These are phyloP conservation scores for Eucalyptus virginea DNA, from an alignment of 345 rosid species.

Conservation along the genomic window DNA sequence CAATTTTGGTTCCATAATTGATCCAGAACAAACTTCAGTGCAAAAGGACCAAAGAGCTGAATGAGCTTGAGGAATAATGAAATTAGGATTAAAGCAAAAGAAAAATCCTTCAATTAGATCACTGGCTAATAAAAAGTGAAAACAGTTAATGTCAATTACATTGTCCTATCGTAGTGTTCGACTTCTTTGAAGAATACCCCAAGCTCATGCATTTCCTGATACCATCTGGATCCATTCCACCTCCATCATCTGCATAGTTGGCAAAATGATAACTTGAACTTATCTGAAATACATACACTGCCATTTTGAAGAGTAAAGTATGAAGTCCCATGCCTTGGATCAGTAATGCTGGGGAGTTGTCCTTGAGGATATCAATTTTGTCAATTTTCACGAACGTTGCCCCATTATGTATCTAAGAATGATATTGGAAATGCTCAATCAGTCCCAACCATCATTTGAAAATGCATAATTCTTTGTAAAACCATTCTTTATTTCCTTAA, in stretches of 20 bases:
- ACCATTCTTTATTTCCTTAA: not conserved
- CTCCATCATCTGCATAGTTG: slow-evolving; percentile 69
- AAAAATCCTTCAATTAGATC: not conserved
- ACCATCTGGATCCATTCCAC: slow-evolving; percentile 84
- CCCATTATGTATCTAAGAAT: slow-evolving; percentile 57
- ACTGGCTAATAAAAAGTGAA: not conserved
- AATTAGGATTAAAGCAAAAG: not conserved
- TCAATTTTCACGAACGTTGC: slow-evolving; percentile 85
- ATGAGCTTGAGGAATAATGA: not conserved
- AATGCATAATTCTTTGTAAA: not conserved
- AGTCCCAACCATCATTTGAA: not conserved
- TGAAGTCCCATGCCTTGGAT: slow-evolving; percentile 41
- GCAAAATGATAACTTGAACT: not conserved
- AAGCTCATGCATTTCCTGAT: slow-evolving; percentile 93
- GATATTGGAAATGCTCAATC: not conserved
- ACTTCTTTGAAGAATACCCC: slow-evolving; percentile 93
- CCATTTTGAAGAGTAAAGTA: not conserved
- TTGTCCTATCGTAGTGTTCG: slow-evolving; percentile 84
- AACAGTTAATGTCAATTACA: slow-evolving; percentile 13
- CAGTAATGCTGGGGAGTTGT: slow-evolving; percentile 75
- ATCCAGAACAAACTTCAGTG: not conserved
- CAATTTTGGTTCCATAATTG: not conserved
- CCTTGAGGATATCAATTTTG: slow-evolving; percentile 58
- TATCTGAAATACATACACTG: not conserved
- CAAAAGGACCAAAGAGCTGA: not conserved